Conservation (phyloP, 2,329 filamentous ascomycete genomes). For the Botrytis pseudocinerea region DNA sequence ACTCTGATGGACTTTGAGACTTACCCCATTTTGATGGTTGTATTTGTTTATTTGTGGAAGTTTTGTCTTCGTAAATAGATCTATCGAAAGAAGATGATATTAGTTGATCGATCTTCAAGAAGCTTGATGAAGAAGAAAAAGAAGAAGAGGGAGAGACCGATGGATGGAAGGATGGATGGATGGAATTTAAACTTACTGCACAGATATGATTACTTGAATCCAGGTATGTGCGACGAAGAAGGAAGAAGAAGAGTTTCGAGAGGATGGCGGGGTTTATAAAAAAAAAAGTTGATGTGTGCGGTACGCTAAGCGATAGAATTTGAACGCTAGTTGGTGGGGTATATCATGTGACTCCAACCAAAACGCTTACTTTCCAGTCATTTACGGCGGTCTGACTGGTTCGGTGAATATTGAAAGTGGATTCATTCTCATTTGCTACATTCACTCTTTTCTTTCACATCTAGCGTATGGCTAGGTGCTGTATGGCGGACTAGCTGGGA, state of each 20-base stretch:
- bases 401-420: not conserved
- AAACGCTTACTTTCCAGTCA: not conserved
- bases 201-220: conserved; percentile 41
- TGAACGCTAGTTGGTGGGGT: conserved; percentile 21
- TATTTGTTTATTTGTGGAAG: conserved; percentile 35
- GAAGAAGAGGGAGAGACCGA: not conserved
- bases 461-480: not conserved
- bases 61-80: conserved; percentile 32
- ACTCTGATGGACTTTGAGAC: conserved; percentile 28
- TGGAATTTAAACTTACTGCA: conserved; percentile 33
- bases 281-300: conserved; percentile 13
- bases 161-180: conserved; percentile 3
- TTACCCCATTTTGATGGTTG: conserved; percentile 42
- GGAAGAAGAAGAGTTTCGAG: conserved; percentile 18
- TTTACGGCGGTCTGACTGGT: conserved; percentile 5
- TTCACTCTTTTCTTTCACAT: not conserved
- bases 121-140: not conserved
- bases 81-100: conserved; percentile 32
- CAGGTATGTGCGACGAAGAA: conserved; percentile 37
- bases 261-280: conserved; percentile 24
- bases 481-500: not conserved
- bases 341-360: not conserved
- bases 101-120: conserved; percentile 22
- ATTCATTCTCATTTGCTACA: not conserved
- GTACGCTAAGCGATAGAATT: conserved; percentile 19